These are phyloP conservation scores for Pleurotus salmoneostramineus DNA, from an alignment of 768 basidiomycete species.

Conservation along the genomic window DNA sequence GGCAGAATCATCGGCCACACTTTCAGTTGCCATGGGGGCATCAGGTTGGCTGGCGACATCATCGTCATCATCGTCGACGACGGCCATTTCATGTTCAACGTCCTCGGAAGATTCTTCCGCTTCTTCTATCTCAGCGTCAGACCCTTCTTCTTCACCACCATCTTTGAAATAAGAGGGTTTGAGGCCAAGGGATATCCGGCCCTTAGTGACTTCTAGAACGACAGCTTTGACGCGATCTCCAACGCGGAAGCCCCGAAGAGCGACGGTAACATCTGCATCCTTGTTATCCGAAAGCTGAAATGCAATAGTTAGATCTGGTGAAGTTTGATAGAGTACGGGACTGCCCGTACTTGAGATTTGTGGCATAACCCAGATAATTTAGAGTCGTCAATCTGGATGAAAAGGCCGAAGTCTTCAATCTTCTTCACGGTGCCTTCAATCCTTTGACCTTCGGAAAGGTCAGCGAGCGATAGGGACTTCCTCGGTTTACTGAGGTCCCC, in stretches of 20 bases:
- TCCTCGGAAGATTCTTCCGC: slow-evolving; percentile 4
- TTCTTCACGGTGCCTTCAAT: slow-evolving; percentile 75
- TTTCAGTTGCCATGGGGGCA: slow-evolving; percentile 14
- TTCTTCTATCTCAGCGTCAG: slow-evolving; percentile 23
- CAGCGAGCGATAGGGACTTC: slow-evolving; percentile 38
- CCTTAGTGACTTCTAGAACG: slow-evolving; percentile 68
- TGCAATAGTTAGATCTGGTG: slow-evolving; percentile 2
- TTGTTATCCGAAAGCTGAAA: slow-evolving; percentile 83
- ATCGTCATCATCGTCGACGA: slow-evolving; percentile 16
- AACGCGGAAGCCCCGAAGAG: slow-evolving; percentile 78
- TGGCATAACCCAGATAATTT: slow-evolving; percentile 90
- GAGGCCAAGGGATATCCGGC: slow-evolving; percentile 80
- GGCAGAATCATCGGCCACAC: slow-evolving; percentile 14
- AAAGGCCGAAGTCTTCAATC: slow-evolving; percentile 88
- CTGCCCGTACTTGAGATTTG: slow-evolving; percentile 71
- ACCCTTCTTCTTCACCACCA: slow-evolving; percentile 49
- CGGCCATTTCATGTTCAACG: slow-evolving; percentile 20
- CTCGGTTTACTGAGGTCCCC: slow-evolving; percentile 42
- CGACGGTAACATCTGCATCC: slow-evolving; percentile 72
- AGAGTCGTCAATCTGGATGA: slow-evolving; percentile 83
- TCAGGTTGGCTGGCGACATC: slow-evolving; percentile 9
- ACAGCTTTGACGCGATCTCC: slow-evolving; percentile 84
- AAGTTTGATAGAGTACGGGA: neutral
- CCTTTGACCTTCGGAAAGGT: slow-evolving; percentile 77
- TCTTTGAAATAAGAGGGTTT: slow-evolving; percentile 85